Conservation (phyloP, 1,284 basidiomycete species). For the Clitocybe nebularis region DNA sequence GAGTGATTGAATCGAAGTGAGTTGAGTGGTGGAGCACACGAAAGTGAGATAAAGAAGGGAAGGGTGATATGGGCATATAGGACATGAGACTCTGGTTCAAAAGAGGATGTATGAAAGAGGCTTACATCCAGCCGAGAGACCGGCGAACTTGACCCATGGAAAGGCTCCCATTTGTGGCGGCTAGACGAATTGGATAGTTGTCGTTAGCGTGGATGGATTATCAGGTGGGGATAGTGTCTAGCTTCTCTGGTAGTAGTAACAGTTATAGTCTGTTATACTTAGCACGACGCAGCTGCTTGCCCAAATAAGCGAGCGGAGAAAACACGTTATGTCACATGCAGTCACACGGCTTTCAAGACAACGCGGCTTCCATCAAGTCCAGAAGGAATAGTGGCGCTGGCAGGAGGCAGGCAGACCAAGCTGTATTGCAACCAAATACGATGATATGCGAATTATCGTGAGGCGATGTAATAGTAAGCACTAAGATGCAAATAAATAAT, state of each 20-base stretch:
- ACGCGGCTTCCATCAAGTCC: too few species aligned
- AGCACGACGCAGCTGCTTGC: too few species aligned
- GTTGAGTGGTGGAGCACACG: conserved; percentile 6
- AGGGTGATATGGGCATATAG: conserved; percentile 10
- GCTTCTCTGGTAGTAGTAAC: too few species aligned
- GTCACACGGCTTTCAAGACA: too few species aligned
- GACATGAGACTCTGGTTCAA: conserved; percentile 10
- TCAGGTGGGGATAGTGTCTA: too few species aligned
- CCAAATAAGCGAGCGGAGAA: conserved; percentile 8
- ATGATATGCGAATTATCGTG: too few species aligned
- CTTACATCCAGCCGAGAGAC: conserved; percentile 45
- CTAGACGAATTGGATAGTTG: too few species aligned
- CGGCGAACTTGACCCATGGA: conserved; percentile 50
- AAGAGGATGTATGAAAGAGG: conserved; percentile 16
- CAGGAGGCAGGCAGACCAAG: too few species aligned
- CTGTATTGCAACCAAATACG: too few species aligned
- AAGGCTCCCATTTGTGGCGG: conserved; percentile 42
- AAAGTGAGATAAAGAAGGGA: conserved; percentile 6
- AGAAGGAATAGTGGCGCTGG: background rate
- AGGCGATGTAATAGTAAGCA: too few species aligned
- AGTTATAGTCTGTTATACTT: too few species aligned
- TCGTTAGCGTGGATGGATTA: too few species aligned
- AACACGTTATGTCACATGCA: conserved; percentile 16
- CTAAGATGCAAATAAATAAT: conserved; percentile 1
- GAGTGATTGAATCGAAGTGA: conserved; percentile 5